Percentiles rank a stretch among this genome's conserved stretches.
These are phyloP conservation scores for Sherardia arvensis DNA, from an alignment of 257 asterid species.

Conservation along the genomic window DNA sequence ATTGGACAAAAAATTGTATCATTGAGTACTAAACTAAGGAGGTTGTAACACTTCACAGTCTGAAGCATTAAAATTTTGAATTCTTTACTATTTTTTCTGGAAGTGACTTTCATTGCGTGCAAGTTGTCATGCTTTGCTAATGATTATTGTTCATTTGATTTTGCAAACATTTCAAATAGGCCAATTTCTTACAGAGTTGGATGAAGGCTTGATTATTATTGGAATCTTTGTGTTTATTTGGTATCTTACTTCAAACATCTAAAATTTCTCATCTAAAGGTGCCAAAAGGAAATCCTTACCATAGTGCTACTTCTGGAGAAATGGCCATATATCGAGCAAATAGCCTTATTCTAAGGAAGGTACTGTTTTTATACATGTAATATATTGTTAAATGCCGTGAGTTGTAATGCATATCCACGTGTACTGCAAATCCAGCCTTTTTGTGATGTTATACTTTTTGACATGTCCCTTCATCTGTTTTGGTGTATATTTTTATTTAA, in stretches of 20 bases:
- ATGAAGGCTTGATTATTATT: too few relatives aligned
- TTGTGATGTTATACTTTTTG: background rate
- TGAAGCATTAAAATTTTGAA: too few relatives aligned
- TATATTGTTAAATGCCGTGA: slow-evolving; percentile 11
- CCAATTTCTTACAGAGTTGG: background rate
- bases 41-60: too few relatives aligned
- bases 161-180: background rate
- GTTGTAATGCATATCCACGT: background rate
- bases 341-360: slow-evolving; percentile 85
- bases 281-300: slow-evolving; percentile 96
- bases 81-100: too few relatives aligned
- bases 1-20: background rate
- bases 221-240: background rate
- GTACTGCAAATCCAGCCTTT: background rate
- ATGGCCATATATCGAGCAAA: slow-evolving; percentile 87
- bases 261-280: slow-evolving; percentile 36
- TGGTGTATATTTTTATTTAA: background rate
- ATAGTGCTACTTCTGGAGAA: slow-evolving; percentile 99
- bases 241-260: slow-evolving; percentile 9
- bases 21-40: background rate
- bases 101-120: background rate
- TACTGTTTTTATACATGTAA: slow-evolving; percentile 18
- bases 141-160: background rate
- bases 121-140: background rate
- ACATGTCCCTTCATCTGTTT: background rate